phyloP scores from a whole-genome alignment of 352 stramenopile species.

The Peronospora farinosa region DNA sequence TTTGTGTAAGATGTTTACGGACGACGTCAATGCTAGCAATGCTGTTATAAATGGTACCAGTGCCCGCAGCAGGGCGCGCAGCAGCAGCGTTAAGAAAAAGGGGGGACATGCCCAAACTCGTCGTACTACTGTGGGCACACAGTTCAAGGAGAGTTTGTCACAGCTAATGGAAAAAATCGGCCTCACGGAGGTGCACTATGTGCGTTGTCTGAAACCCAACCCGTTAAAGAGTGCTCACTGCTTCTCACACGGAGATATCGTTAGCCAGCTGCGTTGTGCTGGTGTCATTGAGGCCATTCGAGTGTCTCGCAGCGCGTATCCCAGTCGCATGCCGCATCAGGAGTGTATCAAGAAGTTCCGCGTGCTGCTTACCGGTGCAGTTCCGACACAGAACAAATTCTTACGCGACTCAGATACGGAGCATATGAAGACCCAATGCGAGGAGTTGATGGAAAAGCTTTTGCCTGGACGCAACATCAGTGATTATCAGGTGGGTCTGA shows the following conservation, averaged over 20 bases:
- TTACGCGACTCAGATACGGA: constrained; percentile 46
- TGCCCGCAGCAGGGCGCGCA: constrained; percentile 15
- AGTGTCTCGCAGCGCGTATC: constrained; percentile 81
- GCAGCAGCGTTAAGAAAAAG: constrained; percentile 34
- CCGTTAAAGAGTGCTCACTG: constrained; percentile 61
- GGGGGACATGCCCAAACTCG: constrained; percentile 48
- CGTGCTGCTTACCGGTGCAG: constrained; percentile 33
- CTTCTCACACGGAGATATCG: constrained; percentile 67
- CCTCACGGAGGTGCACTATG: constrained; percentile 81
- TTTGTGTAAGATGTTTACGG: constrained; percentile 64
- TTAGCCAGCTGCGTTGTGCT: constrained; percentile 77
- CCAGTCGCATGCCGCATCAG: constrained; percentile 65
- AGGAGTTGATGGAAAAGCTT: constrained; percentile 62
- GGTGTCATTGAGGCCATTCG: constrained; percentile 85
- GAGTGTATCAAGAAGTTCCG: constrained; percentile 81
- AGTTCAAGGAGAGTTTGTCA: constrained; percentile 81
- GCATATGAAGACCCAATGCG: constrained; percentile 47
- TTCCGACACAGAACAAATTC: constrained; percentile 28
- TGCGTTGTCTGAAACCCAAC: constrained; percentile 84
- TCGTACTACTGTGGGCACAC: constrained; percentile 70
- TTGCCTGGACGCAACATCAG: constrained; percentile 63
- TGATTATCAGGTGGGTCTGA: constrained; percentile 84
- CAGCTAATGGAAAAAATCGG: constrained; percentile 85
- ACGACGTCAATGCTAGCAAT: constrained; percentile 35
- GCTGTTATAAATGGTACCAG: constrained; percentile 2